These are phyloP conservation scores for Penicillium canescens DNA, from an alignment of 495 filamentous ascomycete species.

Conservation along the genomic window DNA sequence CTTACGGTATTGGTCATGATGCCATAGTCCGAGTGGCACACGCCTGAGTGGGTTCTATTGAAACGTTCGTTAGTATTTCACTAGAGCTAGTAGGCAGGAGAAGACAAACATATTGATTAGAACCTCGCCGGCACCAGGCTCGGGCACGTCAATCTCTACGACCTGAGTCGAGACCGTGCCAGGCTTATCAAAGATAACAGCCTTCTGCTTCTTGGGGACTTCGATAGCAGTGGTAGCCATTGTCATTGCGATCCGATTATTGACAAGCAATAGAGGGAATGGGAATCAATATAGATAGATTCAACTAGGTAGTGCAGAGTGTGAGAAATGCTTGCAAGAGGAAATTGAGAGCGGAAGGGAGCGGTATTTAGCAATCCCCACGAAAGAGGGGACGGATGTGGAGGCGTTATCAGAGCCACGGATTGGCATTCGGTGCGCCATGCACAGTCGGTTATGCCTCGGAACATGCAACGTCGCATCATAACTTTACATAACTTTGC, in stretches of 20 bases:
- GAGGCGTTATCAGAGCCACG: too few relatives aligned
- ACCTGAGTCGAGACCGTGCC: constrained; percentile 69
- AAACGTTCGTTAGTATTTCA: constrained; percentile 11
- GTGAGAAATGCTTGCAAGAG: too few relatives aligned
- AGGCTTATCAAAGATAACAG: constrained; percentile 67
- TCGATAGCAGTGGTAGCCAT: constrained; percentile 27
- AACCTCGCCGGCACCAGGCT: constrained; percentile 64
- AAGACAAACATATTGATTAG: constrained; percentile 60
- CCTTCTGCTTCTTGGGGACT: constrained; percentile 67
- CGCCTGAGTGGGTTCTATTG: constrained; percentile 63
- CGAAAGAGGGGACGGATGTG: too few relatives aligned
- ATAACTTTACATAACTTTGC: too few relatives aligned
- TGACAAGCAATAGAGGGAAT: not conserved
- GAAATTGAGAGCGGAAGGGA: too few relatives aligned
- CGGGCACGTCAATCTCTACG: constrained; percentile 64
- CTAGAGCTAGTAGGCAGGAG: not conserved
- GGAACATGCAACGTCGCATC: too few relatives aligned
- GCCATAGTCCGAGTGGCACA: constrained; percentile 68
- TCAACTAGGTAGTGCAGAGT: too few relatives aligned
- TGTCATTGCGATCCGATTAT: constrained; percentile 19
- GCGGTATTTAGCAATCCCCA: too few relatives aligned
- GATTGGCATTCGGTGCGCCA: too few relatives aligned
- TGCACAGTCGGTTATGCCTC: too few relatives aligned
- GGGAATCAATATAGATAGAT: too few relatives aligned
- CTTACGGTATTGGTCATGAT: constrained; percentile 58